Evolutionary conservation across 106 monocot species (phyloP), one percentile per base, ranked within the genome.

Genomic region (Phalaenopsis aphrodite): DNA sequence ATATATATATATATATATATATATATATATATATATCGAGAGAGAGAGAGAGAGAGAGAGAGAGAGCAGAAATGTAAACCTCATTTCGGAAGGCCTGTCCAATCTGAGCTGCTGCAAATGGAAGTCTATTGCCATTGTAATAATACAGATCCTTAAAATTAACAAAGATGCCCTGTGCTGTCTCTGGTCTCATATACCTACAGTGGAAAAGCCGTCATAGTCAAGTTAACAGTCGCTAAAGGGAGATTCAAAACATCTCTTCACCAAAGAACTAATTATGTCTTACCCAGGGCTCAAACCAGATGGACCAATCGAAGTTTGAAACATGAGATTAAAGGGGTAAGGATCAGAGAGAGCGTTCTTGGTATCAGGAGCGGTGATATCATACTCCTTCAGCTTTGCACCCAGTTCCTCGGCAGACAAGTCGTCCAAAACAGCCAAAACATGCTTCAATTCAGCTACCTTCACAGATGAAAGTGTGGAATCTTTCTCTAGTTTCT

Each of bases 251-350:
- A 30, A 56, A n/a, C 24, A 56, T 1, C 37, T 57, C 8, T 74
- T 74, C 42, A 23, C 23, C 14, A 3, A 48, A 0, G 8, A 42
- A 42, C 19, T 41, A 24, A 76, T 30, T 80, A 42, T 24, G 18
- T 36, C 92, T 89, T 80, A 94, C 97, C 94, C 94, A 23, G 86
- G 74, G 56, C 77, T 85, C 80, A 91, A 80, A 10, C 97, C 94
- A 14, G 94, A 86, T 42, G 94, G 94, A 12, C 97, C 97, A 79
- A 94, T 94, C 5, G 97, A 94, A 45, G 94, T 98, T 81, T 94
- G 94, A 65, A 98, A 98, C 97, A 98, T 98, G 55, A 98, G 97
- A 84, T 98, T 98, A 79, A 98, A 98, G 10, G 94, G 97, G 68
- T 94, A 98, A 42, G 92, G 94, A 77, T 98, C 97, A 52, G 97